These are phyloP conservation scores for Aspergillus alliaceus DNA, from an alignment of 2,329 filamentous ascomycete species.

Conservation along the genomic window DNA sequence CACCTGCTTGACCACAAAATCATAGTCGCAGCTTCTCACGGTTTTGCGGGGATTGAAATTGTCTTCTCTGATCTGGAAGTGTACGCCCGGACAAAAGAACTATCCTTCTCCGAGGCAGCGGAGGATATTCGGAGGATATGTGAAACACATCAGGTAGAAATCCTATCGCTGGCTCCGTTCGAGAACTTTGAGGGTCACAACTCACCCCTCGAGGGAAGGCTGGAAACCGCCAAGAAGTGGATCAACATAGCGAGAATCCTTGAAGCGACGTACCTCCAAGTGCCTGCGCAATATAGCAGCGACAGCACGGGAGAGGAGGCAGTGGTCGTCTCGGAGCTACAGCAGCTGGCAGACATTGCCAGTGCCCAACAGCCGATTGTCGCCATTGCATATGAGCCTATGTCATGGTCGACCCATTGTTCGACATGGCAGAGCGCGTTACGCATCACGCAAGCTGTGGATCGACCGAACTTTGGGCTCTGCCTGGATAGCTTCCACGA, in stretches of 20 bases:
- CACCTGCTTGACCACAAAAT: constrained; percentile 33
- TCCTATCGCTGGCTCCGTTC: constrained; percentile 34
- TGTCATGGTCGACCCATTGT: constrained; percentile 34
- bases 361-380: constrained; percentile 19
- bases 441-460: constrained; percentile 24
- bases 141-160: constrained; percentile 17
- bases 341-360: constrained; percentile 30
- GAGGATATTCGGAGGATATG: constrained; percentile 19
- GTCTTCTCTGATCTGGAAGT: constrained; percentile 30
- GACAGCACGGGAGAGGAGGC: constrained; percentile 26
- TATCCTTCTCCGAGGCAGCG: constrained; percentile 21
- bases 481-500: constrained; percentile 42
- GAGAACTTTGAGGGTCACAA: constrained; percentile 38
- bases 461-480: constrained; percentile 37
- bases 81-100: constrained; percentile 17
- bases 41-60: constrained; percentile 32
- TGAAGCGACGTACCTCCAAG: constrained; percentile 29
- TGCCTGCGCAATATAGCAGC: constrained; percentile 29
- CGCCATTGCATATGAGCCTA: constrained; percentile 36
- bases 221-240: constrained; percentile 32
- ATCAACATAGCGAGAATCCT: constrained; percentile 27
- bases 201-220: constrained; percentile 25
- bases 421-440: constrained; percentile 36
- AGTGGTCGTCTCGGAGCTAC: constrained; percentile 31
- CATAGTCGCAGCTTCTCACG: constrained; percentile 23